Conservation (phyloP, 208 protist genomes). For the Trypanosoma cruzi region DNA sequence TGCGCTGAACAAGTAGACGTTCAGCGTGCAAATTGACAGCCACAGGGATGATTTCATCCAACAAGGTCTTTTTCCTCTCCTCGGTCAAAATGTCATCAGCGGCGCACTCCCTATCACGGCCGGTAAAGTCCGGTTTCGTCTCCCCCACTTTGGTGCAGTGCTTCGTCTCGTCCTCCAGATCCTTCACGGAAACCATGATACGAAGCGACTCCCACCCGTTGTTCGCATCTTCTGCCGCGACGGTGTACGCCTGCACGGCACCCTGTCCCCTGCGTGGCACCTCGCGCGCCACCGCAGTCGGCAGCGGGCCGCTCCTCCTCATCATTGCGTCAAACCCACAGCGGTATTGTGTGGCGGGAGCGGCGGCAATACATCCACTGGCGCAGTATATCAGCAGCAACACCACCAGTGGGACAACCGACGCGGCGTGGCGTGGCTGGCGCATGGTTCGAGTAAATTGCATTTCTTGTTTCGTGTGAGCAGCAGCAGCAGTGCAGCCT, state of each 20-base stretch:
- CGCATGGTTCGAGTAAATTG: too few species aligned
- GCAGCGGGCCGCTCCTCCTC: not conserved
- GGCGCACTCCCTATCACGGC: constrained; percentile 6
- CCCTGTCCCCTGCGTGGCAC: constrained; percentile 2
- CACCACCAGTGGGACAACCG: not conserved
- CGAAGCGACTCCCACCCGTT: constrained; percentile 38
- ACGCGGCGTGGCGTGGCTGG: too few species aligned
- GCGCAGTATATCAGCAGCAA: not conserved
- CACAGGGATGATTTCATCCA: constrained; percentile 34
- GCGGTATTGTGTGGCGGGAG: not conserved
- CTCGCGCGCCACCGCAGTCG: not conserved
- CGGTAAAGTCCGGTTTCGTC: constrained; percentile 15
- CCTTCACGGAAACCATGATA: constrained; percentile 33
- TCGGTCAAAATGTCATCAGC: constrained; percentile 34
- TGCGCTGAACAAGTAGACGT: constrained; percentile 45
- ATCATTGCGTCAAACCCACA: constrained; percentile 6
- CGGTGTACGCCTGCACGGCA: constrained; percentile 13
- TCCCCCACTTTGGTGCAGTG: constrained; percentile 5
- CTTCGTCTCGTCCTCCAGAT: constrained; percentile 32
- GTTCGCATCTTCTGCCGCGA: not conserved
- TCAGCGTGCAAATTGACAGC: constrained; percentile 46
- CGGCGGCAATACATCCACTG: not conserved
- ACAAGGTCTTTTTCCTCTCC: constrained; percentile 24
- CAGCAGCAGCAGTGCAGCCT: too few species aligned
- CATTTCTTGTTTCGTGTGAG: too few species aligned